Conservation (phyloP, 352 stramenopile species). For the Pythium angustatum region DNA sequence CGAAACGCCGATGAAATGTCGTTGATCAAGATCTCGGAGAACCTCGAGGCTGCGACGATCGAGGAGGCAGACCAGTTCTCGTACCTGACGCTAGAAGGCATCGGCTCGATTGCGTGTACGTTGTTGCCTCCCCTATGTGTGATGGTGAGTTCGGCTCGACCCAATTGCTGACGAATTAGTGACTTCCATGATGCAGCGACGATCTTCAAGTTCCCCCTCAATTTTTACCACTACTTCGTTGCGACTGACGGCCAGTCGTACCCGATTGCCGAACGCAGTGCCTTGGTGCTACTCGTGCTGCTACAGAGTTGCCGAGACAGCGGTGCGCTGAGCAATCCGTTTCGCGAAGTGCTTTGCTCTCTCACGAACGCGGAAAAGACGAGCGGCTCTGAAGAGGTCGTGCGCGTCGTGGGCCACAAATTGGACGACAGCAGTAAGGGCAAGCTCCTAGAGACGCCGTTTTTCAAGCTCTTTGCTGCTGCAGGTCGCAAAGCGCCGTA, state of each 20-base stretch:
- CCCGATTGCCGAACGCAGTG: slow-evolving; percentile 67
- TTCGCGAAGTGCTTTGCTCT: slow-evolving; percentile 50
- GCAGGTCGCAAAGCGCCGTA: slow-evolving; percentile 57
- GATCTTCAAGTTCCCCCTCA: slow-evolving; percentile 65
- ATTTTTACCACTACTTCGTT: slow-evolving; percentile 72
- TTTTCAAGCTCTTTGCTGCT: slow-evolving; percentile 52
- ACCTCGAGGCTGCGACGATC: slow-evolving; percentile 38
- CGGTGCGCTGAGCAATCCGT: slow-evolving; percentile 52
- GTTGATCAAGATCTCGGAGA: slow-evolving; percentile 64
- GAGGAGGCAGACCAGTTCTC: slow-evolving; percentile 68
- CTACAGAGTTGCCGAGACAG: slow-evolving; percentile 71
- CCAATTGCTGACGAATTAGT: no score
- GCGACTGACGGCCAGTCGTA: slow-evolving; percentile 47
- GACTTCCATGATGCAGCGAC: no score
- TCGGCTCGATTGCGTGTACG: slow-evolving; percentile 60
- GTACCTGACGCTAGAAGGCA: slow-evolving; percentile 68
- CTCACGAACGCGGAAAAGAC: slow-evolving; percentile 39
- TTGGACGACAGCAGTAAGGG: slow-evolving; percentile 29
- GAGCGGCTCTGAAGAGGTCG: slow-evolving; percentile 15
- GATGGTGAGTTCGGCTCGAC: no score
- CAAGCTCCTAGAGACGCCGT: slow-evolving; percentile 45
- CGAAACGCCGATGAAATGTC: slow-evolving; percentile 54
- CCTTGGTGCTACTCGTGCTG: slow-evolving; percentile 64
- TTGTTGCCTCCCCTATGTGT: not conserved
- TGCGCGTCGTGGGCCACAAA: slow-evolving; percentile 22